Evolutionary conservation across 345 rosid genomes (phyloP).

Genomic region (Pistacia integerrima): DNA sequence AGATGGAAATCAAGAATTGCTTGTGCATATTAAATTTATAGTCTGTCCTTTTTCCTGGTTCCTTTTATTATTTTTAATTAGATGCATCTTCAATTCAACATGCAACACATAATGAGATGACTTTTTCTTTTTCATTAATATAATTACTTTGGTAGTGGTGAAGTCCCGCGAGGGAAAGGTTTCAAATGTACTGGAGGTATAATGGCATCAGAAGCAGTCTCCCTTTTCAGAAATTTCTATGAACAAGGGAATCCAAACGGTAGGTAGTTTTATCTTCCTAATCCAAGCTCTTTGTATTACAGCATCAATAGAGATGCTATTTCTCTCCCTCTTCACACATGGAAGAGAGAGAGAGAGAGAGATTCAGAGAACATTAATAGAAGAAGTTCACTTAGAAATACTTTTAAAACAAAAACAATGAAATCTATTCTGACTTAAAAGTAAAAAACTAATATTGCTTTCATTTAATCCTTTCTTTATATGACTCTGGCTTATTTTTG

Average conservation of each 20-base stretch:
- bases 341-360: background rate
- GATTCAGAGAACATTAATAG: background rate
- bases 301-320: background rate
- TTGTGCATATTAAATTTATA: no score
- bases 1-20: background rate
- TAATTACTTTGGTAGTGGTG: conserved; percentile 28
- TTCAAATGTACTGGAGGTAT: conserved; percentile 68
- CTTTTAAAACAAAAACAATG: background rate
- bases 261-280: conserved; percentile 26
- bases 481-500: background rate
- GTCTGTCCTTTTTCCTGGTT: no score
- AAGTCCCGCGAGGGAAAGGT: conserved; percentile 36
- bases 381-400: background rate
- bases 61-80: background rate
- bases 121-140: conserved; percentile 1
- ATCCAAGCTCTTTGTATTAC: background rate
- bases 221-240: conserved; percentile 70
- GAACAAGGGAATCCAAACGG: conserved; percentile 94
- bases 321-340: background rate
- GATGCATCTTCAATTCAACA: background rate
- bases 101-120: conserved; percentile 8
- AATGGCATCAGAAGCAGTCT: conserved; percentile 72
- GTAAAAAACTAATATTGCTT: no score
- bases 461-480: background rate
- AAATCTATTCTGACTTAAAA: no score